Conservation (phyloP, 768 basidiomycete species). For the Glaciozyma antarctica region DNA sequence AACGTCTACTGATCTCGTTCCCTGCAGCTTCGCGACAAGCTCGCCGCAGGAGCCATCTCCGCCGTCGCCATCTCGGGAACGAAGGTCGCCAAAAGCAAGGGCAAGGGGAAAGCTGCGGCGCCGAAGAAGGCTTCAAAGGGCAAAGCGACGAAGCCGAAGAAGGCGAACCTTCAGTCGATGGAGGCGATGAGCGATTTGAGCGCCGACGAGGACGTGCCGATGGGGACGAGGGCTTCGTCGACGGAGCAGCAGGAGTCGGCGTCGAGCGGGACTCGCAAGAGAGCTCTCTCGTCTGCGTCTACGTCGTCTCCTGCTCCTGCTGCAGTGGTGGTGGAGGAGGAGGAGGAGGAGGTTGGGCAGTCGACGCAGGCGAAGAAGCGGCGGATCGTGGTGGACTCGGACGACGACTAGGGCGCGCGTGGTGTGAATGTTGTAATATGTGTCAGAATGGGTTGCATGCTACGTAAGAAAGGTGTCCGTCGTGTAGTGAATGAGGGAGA, state of each 20-base stretch:
- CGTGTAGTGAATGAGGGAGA: too few relatives aligned
- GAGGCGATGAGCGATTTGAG: conserved; percentile 14
- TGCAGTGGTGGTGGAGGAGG: background rate
- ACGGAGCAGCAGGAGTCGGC: background rate
- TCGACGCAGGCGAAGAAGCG: conserved; percentile 25
- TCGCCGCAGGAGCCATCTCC: conserved; percentile 9
- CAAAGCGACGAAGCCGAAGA: conserved; percentile 11
- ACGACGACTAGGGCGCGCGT: background rate
- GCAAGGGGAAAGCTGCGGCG: background rate
- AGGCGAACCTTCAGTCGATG: background rate
- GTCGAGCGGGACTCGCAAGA: conserved; percentile 11
- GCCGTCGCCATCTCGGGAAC: conserved; percentile 3
- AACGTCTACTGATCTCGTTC: background rate
- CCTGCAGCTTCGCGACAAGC: conserved; percentile 15
- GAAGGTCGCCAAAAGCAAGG: conserved; percentile 1
- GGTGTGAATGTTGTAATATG: background rate
- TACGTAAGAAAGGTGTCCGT: too few relatives aligned
- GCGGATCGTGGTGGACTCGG: conserved; percentile 19
- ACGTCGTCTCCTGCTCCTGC: background rate
- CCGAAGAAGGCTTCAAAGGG: conserved; percentile 1
- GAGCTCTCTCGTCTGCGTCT: conserved; percentile 2
- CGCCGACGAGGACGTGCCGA: conserved; percentile 1
- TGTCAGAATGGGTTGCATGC: background rate
- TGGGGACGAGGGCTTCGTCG: background rate
- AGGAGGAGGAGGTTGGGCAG: conserved; percentile 1